Conservation (phyloP, 2,329 filamentous ascomycete species). For the Phoma sp. region DNA sequence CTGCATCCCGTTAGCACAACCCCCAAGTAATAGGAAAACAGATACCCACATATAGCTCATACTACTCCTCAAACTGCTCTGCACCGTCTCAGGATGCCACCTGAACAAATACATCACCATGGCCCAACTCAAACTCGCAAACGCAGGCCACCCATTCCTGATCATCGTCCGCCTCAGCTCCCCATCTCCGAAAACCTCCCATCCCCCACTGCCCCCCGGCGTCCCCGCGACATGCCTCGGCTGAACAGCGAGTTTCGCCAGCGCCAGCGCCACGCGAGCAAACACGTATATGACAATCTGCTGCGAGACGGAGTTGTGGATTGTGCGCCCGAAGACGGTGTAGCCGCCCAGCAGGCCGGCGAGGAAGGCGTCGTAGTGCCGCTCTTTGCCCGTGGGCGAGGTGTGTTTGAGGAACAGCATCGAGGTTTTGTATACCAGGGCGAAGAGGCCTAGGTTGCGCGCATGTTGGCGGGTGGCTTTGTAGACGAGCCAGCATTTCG, state of each 20-base stretch:
- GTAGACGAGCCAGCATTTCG: conserved; percentile 79
- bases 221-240: conserved; percentile 51
- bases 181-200: conserved; percentile 48
- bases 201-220: conserved; percentile 41
- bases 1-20: conserved; percentile 49
- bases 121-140: conserved; percentile 90
- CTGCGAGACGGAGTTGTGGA: conserved; percentile 82
- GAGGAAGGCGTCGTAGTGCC: conserved; percentile 81
- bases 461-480: conserved; percentile 90
- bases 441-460: conserved; percentile 88
- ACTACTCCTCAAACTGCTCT: conserved; percentile 87
- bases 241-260: conserved; percentile 83
- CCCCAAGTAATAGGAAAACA: neutral
- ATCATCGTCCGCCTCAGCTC: conserved; percentile 48
- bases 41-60: conserved; percentile 93
- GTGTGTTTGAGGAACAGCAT: conserved; percentile 75
- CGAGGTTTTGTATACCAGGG: conserved; percentile 83
- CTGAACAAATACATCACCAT: conserved; percentile 95
- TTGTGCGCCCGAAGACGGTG: conserved; percentile 84
- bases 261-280: conserved; percentile 82
- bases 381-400: conserved; percentile 59
- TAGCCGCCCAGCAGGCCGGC: conserved; percentile 90
- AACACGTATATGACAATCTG: conserved; percentile 99
- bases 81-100: conserved; percentile 88
- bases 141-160: conserved; percentile 84